These are phyloP conservation scores for Eutypella sp. DNA, from an alignment of 2,329 filamentous ascomycete genomes.

Conservation along the genomic window DNA sequence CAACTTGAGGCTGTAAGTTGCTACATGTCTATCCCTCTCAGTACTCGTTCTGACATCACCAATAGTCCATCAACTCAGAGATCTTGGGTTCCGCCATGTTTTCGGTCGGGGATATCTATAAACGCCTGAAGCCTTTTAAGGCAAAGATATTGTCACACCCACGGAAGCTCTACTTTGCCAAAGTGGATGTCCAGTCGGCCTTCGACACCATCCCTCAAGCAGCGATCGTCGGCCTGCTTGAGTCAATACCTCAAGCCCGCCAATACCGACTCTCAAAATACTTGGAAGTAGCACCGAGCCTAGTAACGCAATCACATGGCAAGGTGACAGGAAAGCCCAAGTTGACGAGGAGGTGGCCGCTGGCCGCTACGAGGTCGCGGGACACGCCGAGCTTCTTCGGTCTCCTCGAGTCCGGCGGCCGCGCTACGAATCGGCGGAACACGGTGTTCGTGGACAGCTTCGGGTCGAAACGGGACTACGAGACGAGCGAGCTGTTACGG, in stretches of 20 bases:
- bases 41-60: conserved; percentile 9
- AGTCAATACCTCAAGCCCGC: conserved; percentile 48
- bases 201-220: conserved; percentile 93
- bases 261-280: conserved; percentile 71
- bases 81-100: conserved; percentile 75
- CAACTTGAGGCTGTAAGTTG: conserved; percentile 67
- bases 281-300: conserved; percentile 51
- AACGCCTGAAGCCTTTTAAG: conserved; percentile 67
- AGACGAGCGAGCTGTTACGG: conserved; percentile 56
- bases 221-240: conserved; percentile 63
- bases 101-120: conserved; percentile 76
- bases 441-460: conserved; percentile 74
- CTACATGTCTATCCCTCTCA: not conserved
- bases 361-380: conserved; percentile 40
- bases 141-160: conserved; percentile 33
- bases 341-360: conserved; percentile 45
- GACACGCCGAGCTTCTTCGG: conserved; percentile 42
- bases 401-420: conserved; percentile 35
- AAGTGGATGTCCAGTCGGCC: conserved; percentile 85
- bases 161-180: conserved; percentile 72
- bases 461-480: conserved; percentile 51
- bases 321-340: conserved; percentile 31
- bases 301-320: conserved; percentile 34
- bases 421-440: conserved; percentile 48
- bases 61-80: conserved; percentile 43